Percentiles rank a stretch among this genome's conserved stretches.
Conservation (phyloP, 2,329 filamentous ascomycete genomes). For the Pestalotiopsis sp. region DNA sequence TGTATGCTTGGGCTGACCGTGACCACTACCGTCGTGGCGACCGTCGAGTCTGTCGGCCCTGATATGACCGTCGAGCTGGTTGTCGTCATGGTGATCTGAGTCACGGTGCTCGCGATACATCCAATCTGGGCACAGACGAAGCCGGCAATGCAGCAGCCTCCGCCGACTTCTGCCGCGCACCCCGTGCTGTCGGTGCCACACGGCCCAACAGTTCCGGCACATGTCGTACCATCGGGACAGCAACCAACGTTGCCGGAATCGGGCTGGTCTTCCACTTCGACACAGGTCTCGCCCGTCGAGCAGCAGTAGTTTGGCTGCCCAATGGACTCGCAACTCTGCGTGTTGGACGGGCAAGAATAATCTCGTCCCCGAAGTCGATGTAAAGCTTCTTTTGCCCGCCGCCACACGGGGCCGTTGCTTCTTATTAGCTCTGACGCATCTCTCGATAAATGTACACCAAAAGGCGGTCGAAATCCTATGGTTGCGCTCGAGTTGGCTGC, state of each 20-base stretch:
- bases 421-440: constrained; percentile 15
- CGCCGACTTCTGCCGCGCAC: constrained; percentile 65
- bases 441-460: constrained; percentile 45
- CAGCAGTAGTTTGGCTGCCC: constrained; percentile 74
- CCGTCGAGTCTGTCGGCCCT: constrained; percentile 31
- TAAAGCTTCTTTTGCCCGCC: constrained; percentile 47
- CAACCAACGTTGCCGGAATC: constrained; percentile 69
- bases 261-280: constrained; percentile 60
- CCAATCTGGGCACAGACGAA: constrained; percentile 70
- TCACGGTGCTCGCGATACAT: constrained; percentile 49
- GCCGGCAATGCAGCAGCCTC: constrained; percentile 74
- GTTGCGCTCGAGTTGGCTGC: constrained; percentile 33
- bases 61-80: constrained; percentile 38
- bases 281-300: constrained; percentile 63
- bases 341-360: constrained; percentile 67
- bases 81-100: constrained; percentile 37
- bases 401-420: constrained; percentile 31
- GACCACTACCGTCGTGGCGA: constrained; percentile 36
- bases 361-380: constrained; percentile 54
- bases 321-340: constrained; percentile 63
- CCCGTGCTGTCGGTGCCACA: constrained; percentile 64
- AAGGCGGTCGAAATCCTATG: constrained; percentile 48
- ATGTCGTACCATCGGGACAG: constrained; percentile 66
- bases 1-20: constrained; percentile 38
- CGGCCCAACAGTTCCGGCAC: constrained; percentile 61